Evolutionary conservation across 331 rosid species (phyloP), one percentile per base, ranked within the genome.

Genomic region (Stylosanthes scabra): DNA sequence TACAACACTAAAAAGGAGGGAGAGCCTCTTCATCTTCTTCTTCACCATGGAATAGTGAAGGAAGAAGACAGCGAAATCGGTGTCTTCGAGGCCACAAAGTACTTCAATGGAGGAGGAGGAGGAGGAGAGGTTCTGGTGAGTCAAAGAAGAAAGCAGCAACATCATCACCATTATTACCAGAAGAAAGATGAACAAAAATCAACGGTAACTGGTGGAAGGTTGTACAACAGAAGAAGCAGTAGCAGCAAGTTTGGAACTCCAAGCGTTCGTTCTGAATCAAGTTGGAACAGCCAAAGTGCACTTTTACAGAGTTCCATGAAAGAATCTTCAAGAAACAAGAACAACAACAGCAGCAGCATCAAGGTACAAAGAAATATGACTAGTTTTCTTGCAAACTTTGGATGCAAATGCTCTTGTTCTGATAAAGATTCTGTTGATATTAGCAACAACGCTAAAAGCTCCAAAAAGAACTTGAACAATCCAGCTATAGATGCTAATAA

Each of bases 71-170:
- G 75, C 63, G 97, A 95, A 74, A 95, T 95, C 40, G 99, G 89
- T 59, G 92, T 95, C 0, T 95, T 95, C 72, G 84, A 84, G 15
- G 99, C 99, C 34, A 91, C 88, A 60, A 95, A 95, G 71, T 95
- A 95, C 89, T 95, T 95, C 96, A 90, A 88, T 72, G 99, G 92
- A 70, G 86, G 50, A 28, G n/a, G n/a, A n/a, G n/a, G n/a, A n/a
- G 82, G 49, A 44, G 49, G 11, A 44, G 52, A 10, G 52, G 14
- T 47, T 47, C 16, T 74, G 12, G 63, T 74, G 12, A 69, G 70
- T 45, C 75, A 57, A 82, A 40, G 45, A 82, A 47, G 44, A 27
- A 91, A 73, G 49, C 7, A 47, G 44, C 82, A 50, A 11, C 20
- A 45, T 25, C 15, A 56, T 51, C 10, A 31, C 3, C 37, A 46